Base-by-base conservation (phyloP, 2,329 filamentous ascomycete species). In the Xylariaceae sp. region DNA sequence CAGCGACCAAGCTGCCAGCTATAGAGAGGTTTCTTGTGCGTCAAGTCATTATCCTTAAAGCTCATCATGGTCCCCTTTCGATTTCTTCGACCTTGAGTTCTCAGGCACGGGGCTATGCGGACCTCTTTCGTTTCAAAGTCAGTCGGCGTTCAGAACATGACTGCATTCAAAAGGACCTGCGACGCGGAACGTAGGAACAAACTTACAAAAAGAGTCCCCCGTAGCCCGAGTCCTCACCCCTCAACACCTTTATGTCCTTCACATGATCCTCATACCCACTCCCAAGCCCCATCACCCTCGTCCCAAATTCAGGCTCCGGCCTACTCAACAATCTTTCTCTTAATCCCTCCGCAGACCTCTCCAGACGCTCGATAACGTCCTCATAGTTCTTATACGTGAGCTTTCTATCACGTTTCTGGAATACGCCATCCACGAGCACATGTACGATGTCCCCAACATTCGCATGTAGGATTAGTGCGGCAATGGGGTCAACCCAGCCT, bases 401-500 rank as follows among this genome's bases (percentile, higher is more conserved):
- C 61, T 64, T 71, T 2, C 74, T 68, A 13, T 76, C 69, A 6
- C 69, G 64, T 67, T 82, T 83, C 42, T 66, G 62, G 44, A 76
- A 80, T 49, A 69, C 61, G 0, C 79, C 80, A 47, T 75, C 72
- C 0, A 82, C 73, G 10, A 80, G 52, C 0, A 82, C 80, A 46
- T 77, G 69, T 48, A 73, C 62, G 19, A 83, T 67, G 51, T 83
- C 79, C 0, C 75, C 78, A 4, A 79, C 73, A 48, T 72, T 77
- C 1, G 78, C 73, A 52, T 83, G 80, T 34, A 84, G 64, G 22
- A 84, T 74, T 1, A 84, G 68, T 0, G 81, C 81, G 0, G 80
- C 80, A 3, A 84, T 71, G 0, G 79, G 78, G 50, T 83, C 79
- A 6, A 56, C 66, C 78, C 79, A 83, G 3, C 80, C 80, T 1